Evolutionary conservation across 768 basidiomycete species (phyloP), one percentile per base, ranked within the genome.

Genomic region (Boletus bicolor): DNA sequence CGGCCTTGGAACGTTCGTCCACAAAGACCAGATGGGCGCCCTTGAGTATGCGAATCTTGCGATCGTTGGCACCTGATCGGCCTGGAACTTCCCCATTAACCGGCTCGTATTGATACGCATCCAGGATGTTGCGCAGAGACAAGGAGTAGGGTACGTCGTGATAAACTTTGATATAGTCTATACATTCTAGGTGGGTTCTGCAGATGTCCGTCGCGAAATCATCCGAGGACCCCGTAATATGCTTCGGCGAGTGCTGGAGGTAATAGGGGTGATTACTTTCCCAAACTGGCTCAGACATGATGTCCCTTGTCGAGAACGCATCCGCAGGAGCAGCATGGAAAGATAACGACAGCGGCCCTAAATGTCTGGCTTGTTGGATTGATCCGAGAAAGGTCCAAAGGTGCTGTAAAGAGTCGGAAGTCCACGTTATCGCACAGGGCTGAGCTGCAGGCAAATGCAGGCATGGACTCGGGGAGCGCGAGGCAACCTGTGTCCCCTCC

Each of bases 101-200:
- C 12, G 48, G 54, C 35, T 64, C 55, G 61, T 76, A 80, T 24
- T 63, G 63, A 77, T 84, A 85, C 14, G 76, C 73, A 63, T 84
- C 78, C 44, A 86, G 67, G 34, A 81, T 59, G 53, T 72, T 77
- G 44, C 84, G 75, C 14, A 86, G 65, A 56, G 71, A 68, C 67
- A 83, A 75, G 7, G 81, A 74, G 58, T 75, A 72, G 37, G 65
- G 57, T 32, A 77, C 75, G 58, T 84, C 82, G 61, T 84, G 83
- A 65, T 83, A 84, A 35, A 86, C 67, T 65, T 82, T 84, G 72
- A 86, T 78, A 60, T 80, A 73, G 61, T 85, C 83, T 43, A 73
- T 63, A 8, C 54, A 54, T 37, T 71, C 69, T 47, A 79, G 52
- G 19, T 63, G 63, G 11, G 58, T 51, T 32, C 30, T 57, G 57